Evolutionary conservation across 2,329 filamentous ascomycete genomes (phyloP).

Genomic region (Claviceps pusilla): DNA sequence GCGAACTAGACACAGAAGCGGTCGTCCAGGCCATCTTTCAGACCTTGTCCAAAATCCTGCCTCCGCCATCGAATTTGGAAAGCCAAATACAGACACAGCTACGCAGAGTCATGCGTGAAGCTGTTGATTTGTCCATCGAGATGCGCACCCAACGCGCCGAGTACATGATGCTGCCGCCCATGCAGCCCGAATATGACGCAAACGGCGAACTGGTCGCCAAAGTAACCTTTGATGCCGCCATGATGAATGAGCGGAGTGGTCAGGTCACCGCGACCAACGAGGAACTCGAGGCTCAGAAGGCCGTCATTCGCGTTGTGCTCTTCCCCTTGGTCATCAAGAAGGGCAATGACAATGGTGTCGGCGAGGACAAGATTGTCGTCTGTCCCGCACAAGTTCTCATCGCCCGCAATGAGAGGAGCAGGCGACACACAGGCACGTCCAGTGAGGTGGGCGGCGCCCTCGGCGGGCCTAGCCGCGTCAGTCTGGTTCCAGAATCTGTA

Average conservation of each 20-base stretch:
- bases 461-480: conserved; percentile 23
- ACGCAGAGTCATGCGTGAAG: conserved; percentile 72
- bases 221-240: conserved; percentile 76
- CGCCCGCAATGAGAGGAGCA: conserved; percentile 33
- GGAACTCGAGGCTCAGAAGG: conserved; percentile 59
- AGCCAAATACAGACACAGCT: conserved; percentile 70
- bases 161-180: conserved; percentile 94
- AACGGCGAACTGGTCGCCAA: conserved; percentile 80
- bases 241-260: conserved; percentile 87
- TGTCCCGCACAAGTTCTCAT: conserved; percentile 89
- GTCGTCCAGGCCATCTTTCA: conserved; percentile 78
- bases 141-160: conserved; percentile 96
- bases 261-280: conserved; percentile 48
- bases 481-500: conserved; percentile 22
- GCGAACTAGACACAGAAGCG: conserved; percentile 80
- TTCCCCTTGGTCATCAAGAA: conserved; percentile 96
- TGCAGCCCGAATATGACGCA: conserved; percentile 87
- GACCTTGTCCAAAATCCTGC: conserved; percentile 69
- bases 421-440: conserved; percentile 27
- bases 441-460: conserved; percentile 37
- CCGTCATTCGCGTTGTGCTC: conserved; percentile 78
- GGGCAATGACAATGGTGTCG: conserved; percentile 72
- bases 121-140: conserved; percentile 81
- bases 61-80: conserved; percentile 70
- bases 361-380: conserved; percentile 89